phyloP scores from a whole-genome alignment of 306 rosid genomes.

The Medicago arabica region DNA sequence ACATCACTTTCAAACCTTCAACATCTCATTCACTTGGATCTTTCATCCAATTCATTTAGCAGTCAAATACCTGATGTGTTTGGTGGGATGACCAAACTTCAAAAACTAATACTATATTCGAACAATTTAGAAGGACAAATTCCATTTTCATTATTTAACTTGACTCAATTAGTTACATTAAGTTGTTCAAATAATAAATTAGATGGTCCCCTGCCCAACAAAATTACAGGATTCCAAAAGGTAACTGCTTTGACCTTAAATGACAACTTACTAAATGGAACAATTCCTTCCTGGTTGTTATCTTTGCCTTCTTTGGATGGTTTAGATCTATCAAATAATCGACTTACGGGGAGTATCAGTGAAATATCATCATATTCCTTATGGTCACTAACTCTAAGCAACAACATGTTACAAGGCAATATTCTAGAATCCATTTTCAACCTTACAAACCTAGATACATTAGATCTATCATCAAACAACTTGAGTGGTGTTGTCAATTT shows the following conservation, averaged over 20 bases:
- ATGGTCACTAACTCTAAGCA: neutral
- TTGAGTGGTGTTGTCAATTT: neutral
- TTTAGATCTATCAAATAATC: slow-evolving; percentile 5
- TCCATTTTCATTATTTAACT: neutral
- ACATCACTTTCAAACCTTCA: neutral
- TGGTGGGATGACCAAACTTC: neutral
- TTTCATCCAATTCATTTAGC: neutral
- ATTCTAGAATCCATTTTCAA: slow-evolving; percentile 1
- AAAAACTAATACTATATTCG: fast-evolving
- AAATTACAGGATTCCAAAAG: neutral
- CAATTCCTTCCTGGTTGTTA: neutral
- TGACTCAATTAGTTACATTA: neutral
- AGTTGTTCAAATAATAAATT: neutral
- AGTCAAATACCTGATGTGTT: neutral
- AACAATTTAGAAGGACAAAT: slow-evolving; percentile 1
- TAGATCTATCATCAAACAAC: slow-evolving; percentile 3
- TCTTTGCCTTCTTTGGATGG: neutral
- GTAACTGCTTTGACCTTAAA: fast-evolving
- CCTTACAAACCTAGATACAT: neutral
- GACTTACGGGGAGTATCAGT: neutral
- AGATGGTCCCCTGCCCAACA: slow-evolving; percentile 6
- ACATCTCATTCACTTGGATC: neutral
- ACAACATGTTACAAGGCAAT: neutral
- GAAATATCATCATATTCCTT: slow-evolving; percentile 13
- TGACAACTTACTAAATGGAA: slow-evolving; percentile 3